A percentile compares a stretch with the other conserved stretches of the same genome.
Conservation (phyloP, 164 flowering plant genomes). For the Euptelea pleiosperma region DNA sequence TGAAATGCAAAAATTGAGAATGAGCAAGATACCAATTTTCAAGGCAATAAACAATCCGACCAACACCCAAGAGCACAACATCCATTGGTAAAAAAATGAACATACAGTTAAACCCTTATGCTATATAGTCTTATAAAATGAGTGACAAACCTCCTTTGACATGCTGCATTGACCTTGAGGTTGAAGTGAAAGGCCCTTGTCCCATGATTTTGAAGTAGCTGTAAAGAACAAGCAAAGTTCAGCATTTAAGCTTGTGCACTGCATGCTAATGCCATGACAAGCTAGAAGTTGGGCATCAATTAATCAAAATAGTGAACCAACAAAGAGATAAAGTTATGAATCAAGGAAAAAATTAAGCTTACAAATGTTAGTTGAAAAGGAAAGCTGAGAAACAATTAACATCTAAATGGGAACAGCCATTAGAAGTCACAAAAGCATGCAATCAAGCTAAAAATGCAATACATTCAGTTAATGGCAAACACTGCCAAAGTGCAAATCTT, state of each 20-base stretch:
- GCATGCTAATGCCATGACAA: background rate
- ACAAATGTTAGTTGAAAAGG: background rate
- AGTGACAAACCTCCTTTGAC: slow-evolving; percentile 56
- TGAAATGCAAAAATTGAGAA: background rate
- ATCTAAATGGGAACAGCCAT: background rate
- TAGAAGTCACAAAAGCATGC: background rate
- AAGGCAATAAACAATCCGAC: background rate
- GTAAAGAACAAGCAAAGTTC: slow-evolving; percentile 19
- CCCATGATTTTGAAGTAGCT: slow-evolving; percentile 75
- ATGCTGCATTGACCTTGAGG: slow-evolving; percentile 31
- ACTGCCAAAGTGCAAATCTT: background rate
- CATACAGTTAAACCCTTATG: background rate
- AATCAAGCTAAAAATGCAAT: background rate
- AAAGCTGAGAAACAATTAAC: background rate
- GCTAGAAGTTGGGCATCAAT: background rate
- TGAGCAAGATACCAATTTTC: background rate
- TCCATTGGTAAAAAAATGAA: background rate
- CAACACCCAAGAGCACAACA: background rate
- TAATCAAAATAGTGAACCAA: background rate
- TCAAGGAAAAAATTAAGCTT: background rate
- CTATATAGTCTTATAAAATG: background rate
- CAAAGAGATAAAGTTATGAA: background rate
- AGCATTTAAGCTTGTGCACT: background rate
- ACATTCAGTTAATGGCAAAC: background rate
- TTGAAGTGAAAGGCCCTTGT: slow-evolving; percentile 54